Conservation (phyloP, 1,139 yeast species). For the Candida pseudoviswanathii region DNA sequence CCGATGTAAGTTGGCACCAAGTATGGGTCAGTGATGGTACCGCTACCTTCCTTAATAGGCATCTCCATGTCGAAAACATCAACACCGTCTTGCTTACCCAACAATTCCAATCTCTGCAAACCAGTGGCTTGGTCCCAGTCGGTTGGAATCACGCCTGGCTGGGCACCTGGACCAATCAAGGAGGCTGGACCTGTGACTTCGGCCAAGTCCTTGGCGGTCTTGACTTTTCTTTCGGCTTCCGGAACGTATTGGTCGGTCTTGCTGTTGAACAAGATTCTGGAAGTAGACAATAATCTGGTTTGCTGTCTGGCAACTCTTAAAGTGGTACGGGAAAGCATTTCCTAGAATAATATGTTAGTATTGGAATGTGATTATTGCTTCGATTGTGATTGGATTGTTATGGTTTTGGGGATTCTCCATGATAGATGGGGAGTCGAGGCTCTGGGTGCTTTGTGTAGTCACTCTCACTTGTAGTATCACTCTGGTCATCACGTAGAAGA, state of each 20-base stretch:
- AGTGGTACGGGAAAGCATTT: constrained; percentile 43
- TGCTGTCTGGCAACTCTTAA: constrained; percentile 41
- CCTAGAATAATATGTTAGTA: not conserved
- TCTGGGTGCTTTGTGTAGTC: no score
- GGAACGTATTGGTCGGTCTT: constrained; percentile 21
- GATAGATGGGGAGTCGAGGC: no score
- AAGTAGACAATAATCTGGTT: constrained; percentile 42
- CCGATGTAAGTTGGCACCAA: constrained; percentile 89
- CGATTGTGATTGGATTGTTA: no score
- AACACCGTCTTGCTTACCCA: constrained; percentile 94
- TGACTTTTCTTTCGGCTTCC: constrained; percentile 36
- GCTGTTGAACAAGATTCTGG: constrained; percentile 31
- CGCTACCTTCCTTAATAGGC: constrained; percentile 83
- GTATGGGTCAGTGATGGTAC: constrained; percentile 87
- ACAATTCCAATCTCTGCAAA: constrained; percentile 92
- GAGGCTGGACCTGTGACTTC: constrained; percentile 83
- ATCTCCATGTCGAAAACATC: constrained; percentile 93
- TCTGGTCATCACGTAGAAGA: no score
- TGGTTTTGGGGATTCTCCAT: no score
- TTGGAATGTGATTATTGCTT: not conserved
- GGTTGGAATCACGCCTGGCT: constrained; percentile 81
- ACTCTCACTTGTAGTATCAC: no score
- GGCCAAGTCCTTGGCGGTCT: constrained; percentile 68
- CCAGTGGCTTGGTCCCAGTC: constrained; percentile 98
- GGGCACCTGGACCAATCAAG: constrained; percentile 90